Evolutionary conservation across 169 alveolate species (phyloP).

Genomic region (Cryptosporidium canis): DNA sequence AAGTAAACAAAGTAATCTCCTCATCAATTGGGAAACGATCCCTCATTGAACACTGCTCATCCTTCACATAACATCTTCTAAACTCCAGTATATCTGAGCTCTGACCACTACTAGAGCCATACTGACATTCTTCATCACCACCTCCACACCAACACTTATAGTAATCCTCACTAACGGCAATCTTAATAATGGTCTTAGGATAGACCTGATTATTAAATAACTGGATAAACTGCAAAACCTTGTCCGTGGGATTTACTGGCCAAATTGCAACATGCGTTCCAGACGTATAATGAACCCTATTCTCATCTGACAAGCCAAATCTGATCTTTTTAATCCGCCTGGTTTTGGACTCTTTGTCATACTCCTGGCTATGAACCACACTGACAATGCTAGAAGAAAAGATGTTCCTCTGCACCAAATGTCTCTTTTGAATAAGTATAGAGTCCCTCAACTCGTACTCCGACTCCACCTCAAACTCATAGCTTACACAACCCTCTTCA

Average conservation of each 20-base stretch:
- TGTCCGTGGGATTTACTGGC: slow-evolving; percentile 53
- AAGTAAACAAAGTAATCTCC: slow-evolving; percentile 18
- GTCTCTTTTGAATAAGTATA: neutral
- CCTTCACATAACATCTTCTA: slow-evolving; percentile 1
- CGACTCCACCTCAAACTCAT: slow-evolving; percentile 25
- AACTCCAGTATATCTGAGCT: neutral
- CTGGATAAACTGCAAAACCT: neutral
- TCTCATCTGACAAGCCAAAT: neutral
- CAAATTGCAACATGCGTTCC: slow-evolving; percentile 59
- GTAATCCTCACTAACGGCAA: slow-evolving; percentile 1
- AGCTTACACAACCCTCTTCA: neutral
- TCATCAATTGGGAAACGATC: neutral
- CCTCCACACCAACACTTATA: slow-evolving; percentile 23
- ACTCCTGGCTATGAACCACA: slow-evolving; percentile 3
- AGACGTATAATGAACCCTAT: neutral
- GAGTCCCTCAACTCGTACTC: neutral
- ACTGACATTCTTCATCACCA: neutral
- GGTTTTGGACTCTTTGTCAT: slow-evolving; percentile 24
- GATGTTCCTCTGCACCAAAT: neutral
- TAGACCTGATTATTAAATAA: neutral
- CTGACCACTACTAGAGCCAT: neutral
- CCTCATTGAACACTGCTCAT: neutral
- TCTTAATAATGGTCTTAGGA: slow-evolving; percentile 2
- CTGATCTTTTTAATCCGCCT: slow-evolving; percentile 3
- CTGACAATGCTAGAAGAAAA: slow-evolving; percentile 2